Percentiles rank a stretch among this genome's conserved stretches.
Evolutionary conservation across 208 protist species (phyloP).

Genomic region (Wallacemonas sp.): DNA sequence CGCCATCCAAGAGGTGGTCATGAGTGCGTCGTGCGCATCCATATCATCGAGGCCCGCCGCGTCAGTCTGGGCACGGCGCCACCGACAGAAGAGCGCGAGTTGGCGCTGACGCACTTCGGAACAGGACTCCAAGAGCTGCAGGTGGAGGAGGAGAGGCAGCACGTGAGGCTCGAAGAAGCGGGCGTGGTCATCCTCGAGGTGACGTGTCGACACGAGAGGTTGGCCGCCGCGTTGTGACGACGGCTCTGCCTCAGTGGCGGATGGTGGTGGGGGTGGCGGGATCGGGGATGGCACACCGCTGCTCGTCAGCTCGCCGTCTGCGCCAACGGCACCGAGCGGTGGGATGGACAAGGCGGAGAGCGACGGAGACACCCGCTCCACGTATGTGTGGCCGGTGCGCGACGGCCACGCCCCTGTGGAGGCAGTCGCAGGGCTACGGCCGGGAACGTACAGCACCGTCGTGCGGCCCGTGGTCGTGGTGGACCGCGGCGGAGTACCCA

Average conservation of each 20-base stretch:
- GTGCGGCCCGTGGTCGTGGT: background rate
- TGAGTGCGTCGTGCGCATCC: background rate
- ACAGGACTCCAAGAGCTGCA: background rate
- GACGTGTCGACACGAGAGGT: background rate
- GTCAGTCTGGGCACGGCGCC: too few relatives aligned
- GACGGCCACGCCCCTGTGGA: background rate
- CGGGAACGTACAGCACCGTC: background rate
- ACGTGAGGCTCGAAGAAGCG: conserved; percentile 1
- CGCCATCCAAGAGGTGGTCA: background rate
- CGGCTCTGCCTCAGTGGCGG: too few relatives aligned
- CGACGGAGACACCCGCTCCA: too few relatives aligned
- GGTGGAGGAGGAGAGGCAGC: background rate
- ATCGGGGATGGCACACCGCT: background rate
- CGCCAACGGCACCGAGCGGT: too few relatives aligned
- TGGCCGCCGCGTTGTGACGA: too few relatives aligned
- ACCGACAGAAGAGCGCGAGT: background rate
- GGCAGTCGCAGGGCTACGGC: background rate
- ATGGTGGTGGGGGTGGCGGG: too few relatives aligned
- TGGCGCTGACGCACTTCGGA: background rate
- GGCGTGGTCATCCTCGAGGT: background rate
- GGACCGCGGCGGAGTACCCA: too few relatives aligned
- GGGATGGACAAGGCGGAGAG: too few relatives aligned
- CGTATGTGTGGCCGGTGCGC: background rate
- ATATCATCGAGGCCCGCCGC: background rate
- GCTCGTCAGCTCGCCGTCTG: too few relatives aligned